Evolutionary conservation across 2,329 filamentous ascomycete species (phyloP).

Genomic region (Dothiorella sarmentorum): DNA sequence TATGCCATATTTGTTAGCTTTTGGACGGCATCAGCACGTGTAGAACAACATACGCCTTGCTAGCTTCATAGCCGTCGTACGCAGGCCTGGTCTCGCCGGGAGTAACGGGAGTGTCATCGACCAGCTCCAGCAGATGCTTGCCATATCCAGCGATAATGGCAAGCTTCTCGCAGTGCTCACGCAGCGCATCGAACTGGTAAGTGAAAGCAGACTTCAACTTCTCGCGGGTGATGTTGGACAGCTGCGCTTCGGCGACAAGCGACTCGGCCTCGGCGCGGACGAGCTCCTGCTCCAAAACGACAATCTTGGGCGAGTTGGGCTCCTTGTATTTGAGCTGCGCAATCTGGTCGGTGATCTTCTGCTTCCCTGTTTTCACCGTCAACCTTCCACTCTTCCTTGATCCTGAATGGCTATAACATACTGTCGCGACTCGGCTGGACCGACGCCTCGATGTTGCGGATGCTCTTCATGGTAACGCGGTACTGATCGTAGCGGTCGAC

Average conservation of each 20-base stretch:
- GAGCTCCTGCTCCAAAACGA: slow-evolving; percentile 96
- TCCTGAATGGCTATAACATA: slow-evolving; percentile 48
- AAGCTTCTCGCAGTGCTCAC: slow-evolving; percentile 96
- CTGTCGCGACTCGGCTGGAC: slow-evolving; percentile 97
- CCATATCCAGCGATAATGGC: slow-evolving; percentile 97
- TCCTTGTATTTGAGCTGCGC: slow-evolving; percentile 99
- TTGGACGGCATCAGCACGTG: background rate
- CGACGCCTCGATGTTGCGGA: slow-evolving; percentile 97
- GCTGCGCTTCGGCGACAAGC: slow-evolving; percentile 94
- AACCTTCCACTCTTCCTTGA: background rate
- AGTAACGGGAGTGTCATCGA: slow-evolving; percentile 95
- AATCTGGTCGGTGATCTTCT: slow-evolving; percentile 98
- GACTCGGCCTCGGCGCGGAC: slow-evolving; percentile 98
- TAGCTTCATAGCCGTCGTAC: slow-evolving; percentile 97
- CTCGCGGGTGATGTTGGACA: slow-evolving; percentile 98
- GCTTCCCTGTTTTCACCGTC: slow-evolving; percentile 64
- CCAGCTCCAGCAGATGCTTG: slow-evolving; percentile 94
- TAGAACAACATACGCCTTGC: slow-evolving; percentile 66
- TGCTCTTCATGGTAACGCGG: slow-evolving; percentile 98
- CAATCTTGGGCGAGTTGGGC: slow-evolving; percentile 94
- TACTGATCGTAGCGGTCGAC: slow-evolving; percentile 99
- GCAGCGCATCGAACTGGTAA: slow-evolving; percentile 96
- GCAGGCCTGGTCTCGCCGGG: slow-evolving; percentile 93
- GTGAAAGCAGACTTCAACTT: slow-evolving; percentile 98
- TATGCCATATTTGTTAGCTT: slow-evolving; percentile 29